Evolutionary conservation across 306 rosid species (phyloP).

Genomic region (Vigna radiata): DNA sequence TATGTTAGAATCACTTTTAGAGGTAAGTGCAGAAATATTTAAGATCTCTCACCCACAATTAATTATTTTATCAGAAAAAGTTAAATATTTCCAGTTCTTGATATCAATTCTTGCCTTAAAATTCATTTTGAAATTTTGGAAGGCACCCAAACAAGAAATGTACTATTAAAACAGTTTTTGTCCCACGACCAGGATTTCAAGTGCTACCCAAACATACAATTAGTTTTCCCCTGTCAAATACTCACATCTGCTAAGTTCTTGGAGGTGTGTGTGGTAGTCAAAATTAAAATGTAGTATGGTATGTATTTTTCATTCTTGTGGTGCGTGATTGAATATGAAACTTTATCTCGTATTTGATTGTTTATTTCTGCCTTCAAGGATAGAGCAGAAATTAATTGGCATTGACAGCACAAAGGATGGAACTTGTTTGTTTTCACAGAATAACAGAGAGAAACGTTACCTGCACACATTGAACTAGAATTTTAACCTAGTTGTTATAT

Average conservation of each 20-base stretch:
- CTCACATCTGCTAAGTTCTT: slow-evolving; percentile 13
- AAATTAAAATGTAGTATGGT: background rate
- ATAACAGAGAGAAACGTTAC: slow-evolving; percentile 27
- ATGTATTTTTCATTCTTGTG: no score
- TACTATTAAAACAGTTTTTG: background rate
- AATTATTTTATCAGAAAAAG: background rate
- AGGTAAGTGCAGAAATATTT: background rate
- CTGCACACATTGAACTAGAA: slow-evolving; percentile 22
- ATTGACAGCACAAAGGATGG: slow-evolving; percentile 10
- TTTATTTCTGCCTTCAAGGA: slow-evolving; percentile 6
- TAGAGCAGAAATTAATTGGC: slow-evolving; percentile 20
- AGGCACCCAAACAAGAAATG: slow-evolving; percentile 6
- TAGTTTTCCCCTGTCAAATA: background rate
- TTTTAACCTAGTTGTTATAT: slow-evolving; percentile 2
- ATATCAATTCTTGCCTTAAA: background rate
- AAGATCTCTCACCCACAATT: background rate
- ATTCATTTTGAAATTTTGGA: slow-evolving; percentile 1
- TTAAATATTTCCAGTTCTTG: background rate
- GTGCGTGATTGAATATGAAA: background rate
- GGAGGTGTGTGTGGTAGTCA: background rate
- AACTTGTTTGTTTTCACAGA: slow-evolving; percentile 15
- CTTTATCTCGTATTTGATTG: background rate
- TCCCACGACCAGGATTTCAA: background rate
- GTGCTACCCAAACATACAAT: background rate
- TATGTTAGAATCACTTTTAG: background rate